Percentiles rank a stretch among this genome's conserved stretches.
Evolutionary conservation across 495 filamentous ascomycete species (phyloP).

Genomic region (Neurospora sp.): DNA sequence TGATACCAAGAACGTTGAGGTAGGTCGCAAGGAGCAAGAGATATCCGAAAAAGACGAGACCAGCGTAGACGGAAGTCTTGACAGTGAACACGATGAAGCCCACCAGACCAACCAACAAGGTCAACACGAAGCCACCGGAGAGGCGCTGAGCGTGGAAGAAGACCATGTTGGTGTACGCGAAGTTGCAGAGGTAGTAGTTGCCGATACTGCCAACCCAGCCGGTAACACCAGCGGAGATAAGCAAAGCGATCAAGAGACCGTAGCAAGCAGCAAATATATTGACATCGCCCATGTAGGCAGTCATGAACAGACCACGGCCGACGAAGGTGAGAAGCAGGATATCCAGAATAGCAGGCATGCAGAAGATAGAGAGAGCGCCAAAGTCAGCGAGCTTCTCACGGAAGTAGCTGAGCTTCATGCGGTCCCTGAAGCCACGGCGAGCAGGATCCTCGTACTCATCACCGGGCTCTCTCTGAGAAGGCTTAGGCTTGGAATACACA

Average conservation of each 20-base stretch:
- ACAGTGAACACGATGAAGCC: conserved; percentile 10
- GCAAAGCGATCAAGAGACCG: conserved; percentile 14
- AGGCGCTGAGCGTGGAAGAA: conserved; percentile 21
- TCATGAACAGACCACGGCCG: conserved; percentile 22
- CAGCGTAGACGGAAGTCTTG: conserved; percentile 15
- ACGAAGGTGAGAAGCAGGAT: conserved; percentile 16
- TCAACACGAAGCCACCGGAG: conserved; percentile 17
- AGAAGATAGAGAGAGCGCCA: conserved; percentile 19
- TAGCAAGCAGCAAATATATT: conserved; percentile 14
- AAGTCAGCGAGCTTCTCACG: conserved; percentile 9
- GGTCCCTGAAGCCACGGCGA: background rate
- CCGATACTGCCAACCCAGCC: conserved; percentile 24
- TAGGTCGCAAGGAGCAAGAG: conserved; percentile 40
- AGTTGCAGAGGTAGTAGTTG: conserved; percentile 21
- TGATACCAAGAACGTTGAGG: conserved; percentile 35
- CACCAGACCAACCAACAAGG: conserved; percentile 7
- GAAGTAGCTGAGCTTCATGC: background rate
- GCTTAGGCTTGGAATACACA: conserved; percentile 14
- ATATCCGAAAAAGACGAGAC: conserved; percentile 43
- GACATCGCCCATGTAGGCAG: conserved; percentile 15
- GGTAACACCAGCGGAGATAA: conserved; percentile 20
- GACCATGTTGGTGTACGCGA: conserved; percentile 23
- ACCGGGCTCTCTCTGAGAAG: background rate
- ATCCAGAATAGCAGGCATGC: conserved; percentile 19
- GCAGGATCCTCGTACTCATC: background rate